A percentile compares a stretch with the other conserved stretches of the same genome.
Conservation (phyloP, 441 rosid species). For the Eutrema salsugineum region DNA sequence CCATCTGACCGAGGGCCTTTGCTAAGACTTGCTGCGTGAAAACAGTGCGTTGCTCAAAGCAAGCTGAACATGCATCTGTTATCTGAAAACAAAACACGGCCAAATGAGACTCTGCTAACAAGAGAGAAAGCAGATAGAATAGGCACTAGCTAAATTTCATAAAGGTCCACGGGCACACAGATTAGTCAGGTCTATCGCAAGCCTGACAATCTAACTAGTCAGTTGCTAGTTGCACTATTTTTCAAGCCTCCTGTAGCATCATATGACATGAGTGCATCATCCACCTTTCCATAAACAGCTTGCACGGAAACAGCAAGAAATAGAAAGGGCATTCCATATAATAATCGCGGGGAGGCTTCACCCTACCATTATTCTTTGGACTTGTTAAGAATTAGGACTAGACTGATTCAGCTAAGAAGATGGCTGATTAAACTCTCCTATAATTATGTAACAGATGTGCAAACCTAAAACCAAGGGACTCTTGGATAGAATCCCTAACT, state of each 20-base stretch:
- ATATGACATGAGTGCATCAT: conserved; percentile 1
- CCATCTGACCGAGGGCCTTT: conserved; percentile 96
- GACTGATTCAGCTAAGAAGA: background rate
- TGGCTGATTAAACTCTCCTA: background rate
- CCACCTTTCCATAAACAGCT: background rate
- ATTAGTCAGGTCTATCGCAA: background rate
- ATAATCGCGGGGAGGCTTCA: background rate
- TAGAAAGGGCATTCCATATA: background rate
- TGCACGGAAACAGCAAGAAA: background rate
- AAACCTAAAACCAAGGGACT: background rate
- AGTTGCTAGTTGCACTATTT: conserved; percentile 8
- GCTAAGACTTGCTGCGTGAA: conserved; percentile 97
- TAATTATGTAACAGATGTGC: background rate
- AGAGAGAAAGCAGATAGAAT: background rate
- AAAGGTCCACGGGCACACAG: background rate
- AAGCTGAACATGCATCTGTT: conserved; percentile 93
- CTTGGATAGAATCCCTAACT: background rate
- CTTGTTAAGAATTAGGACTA: background rate
- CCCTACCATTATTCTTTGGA: background rate
- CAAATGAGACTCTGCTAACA: background rate
- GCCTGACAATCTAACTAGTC: conserved; percentile 12
- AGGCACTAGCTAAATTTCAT: background rate
- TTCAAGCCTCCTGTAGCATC: conserved; percentile 1
- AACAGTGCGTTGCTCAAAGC: conserved; percentile 98
- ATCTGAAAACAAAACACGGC: conserved; percentile 48